Conservation (phyloP, 176 grass and related monocot genomes). For the barley (Hordeum vulgare) region MorexV3_pseudomolecules_assembly NC_058521.1:545039744-545040243, state of each 20-base stretch:
- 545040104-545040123: neutral
- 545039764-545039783: neutral
- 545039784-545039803: neutral
- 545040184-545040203: neutral
- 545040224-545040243: neutral
- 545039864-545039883: neutral
- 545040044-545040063: neutral
- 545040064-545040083: neutral
- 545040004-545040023: slow-evolving; percentile 2
- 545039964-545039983: neutral
- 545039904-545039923: neutral
- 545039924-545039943: slow-evolving; percentile 1
- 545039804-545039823: neutral
- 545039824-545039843: neutral
- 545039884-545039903: neutral
- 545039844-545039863: neutral
- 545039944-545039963: neutral
- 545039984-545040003: neutral
- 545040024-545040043: neutral
- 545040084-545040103: neutral
- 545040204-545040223: neutral
- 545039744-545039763: neutral
- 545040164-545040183: neutral
- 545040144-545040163: neutral
- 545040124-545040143: neutral